Conservation (phyloP, 208 protist species). For the Acanthamoeba triangularis region DNA sequence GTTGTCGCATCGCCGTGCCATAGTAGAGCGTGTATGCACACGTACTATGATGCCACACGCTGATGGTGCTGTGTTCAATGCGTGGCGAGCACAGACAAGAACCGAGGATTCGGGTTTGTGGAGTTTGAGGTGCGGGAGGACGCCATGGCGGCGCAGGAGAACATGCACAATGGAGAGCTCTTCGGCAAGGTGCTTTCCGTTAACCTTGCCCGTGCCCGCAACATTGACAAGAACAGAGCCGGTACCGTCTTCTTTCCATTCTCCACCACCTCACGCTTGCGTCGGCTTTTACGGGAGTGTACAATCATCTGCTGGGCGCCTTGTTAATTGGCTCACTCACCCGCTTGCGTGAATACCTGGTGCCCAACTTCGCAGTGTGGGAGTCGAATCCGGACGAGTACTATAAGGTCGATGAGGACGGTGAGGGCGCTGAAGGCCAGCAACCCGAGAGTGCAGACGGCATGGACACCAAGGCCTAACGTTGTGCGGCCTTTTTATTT, state of each 20-base stretch:
- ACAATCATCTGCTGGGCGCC: background rate
- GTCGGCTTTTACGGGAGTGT: background rate
- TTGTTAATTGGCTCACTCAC: background rate
- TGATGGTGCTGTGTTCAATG: background rate
- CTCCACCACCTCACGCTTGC: background rate
- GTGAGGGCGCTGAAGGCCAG: background rate
- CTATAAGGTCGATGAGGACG: conserved; percentile 30
- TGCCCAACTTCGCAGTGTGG: conserved; percentile 63
- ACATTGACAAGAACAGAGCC: conserved; percentile 53
- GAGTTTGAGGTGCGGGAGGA: conserved; percentile 91
- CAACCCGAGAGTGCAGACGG: background rate
- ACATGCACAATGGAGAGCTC: conserved; percentile 92
- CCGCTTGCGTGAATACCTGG: background rate
- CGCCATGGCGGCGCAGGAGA: conserved; percentile 90
- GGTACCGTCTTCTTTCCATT: background rate
- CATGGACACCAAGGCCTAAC: conserved; percentile 62
- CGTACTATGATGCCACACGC: background rate
- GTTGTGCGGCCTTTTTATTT: too few species aligned
- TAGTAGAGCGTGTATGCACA: background rate
- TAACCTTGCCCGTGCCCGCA: conserved; percentile 76
- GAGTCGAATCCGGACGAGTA: conserved; percentile 70
- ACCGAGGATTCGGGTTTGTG: conserved; percentile 92
- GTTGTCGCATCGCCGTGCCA: background rate
- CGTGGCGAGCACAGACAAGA: conserved; percentile 77
- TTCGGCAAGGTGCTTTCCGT: conserved; percentile 91